Evolutionary conservation across 2,329 filamentous ascomycete species (phyloP).

Genomic region (Botrytis pseudocinerea): DNA sequence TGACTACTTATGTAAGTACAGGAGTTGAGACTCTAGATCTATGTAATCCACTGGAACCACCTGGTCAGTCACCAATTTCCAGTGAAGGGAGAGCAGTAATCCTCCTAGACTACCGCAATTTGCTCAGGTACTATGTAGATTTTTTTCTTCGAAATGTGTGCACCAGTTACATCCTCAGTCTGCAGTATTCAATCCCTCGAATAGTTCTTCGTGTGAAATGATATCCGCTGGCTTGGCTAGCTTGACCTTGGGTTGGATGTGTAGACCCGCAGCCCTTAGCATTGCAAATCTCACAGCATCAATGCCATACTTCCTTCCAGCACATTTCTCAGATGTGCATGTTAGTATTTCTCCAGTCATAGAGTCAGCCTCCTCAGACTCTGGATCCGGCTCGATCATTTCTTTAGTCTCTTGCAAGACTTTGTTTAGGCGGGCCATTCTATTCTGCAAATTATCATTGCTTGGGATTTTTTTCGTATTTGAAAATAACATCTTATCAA

Average conservation of each 20-base stretch:
- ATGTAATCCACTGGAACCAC: not conserved
- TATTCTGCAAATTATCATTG: conserved; percentile 39
- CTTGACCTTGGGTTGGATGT: conserved; percentile 46
- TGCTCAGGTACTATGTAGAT: not conserved
- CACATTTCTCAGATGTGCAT: conserved; percentile 53
- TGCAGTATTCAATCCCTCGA: conserved; percentile 24
- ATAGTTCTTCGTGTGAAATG: conserved; percentile 37
- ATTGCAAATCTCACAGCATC: conserved; percentile 65
- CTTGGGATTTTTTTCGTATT: conserved; percentile 37
- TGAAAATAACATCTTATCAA: conserved; percentile 55
- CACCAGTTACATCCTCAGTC: conserved; percentile 19
- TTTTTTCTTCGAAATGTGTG: no score
- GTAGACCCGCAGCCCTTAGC: conserved; percentile 60
- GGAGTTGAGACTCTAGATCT: not conserved
- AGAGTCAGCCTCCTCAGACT: conserved; percentile 41
- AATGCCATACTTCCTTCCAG: conserved; percentile 56
- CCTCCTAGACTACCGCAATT: not conserved
- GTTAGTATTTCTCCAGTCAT: conserved; percentile 61
- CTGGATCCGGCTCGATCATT: conserved; percentile 46
- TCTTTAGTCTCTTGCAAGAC: conserved; percentile 44
- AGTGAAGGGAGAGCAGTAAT: conserved; percentile 1
- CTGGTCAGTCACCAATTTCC: not conserved
- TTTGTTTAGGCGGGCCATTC: conserved; percentile 43
- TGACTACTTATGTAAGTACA: not conserved
- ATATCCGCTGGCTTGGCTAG: conserved; percentile 39